Conservation (phyloP, 495 filamentous ascomycete species). For the Penicillium bialowiezense region DNA sequence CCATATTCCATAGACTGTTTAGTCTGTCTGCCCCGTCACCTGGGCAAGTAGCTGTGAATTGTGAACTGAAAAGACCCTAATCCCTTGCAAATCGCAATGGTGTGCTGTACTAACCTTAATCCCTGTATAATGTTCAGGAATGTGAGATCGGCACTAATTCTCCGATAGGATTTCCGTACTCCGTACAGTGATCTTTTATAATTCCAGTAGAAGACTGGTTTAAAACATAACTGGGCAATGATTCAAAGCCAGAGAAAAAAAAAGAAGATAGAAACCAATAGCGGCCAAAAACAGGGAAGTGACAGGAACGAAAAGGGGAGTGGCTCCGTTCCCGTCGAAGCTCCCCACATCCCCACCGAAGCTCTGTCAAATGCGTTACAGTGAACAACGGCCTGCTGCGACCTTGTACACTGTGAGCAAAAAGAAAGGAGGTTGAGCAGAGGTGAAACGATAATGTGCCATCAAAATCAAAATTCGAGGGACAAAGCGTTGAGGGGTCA, state of each 20-base stretch:
- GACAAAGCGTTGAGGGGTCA: conserved; percentile 13
- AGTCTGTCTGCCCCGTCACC: no score
- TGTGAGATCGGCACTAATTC: not conserved
- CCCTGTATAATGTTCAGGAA: not conserved
- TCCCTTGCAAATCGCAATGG: no score
- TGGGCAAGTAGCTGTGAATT: no score
- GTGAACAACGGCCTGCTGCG: not conserved
- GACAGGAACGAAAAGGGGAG: not conserved
- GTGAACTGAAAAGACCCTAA: no score
- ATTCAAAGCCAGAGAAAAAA: not conserved
- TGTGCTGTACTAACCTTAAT: no score
- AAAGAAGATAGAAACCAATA: not conserved
- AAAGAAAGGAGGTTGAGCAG: no score
- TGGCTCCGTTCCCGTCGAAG: conserved; percentile 4
- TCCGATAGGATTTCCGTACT: no score
- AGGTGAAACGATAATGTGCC: no score
- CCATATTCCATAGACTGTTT: no score
- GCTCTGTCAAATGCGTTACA: not conserved
- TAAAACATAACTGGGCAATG: no score
- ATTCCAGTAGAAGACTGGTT: no score
- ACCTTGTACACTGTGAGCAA: not conserved
- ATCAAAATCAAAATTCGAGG: not conserved
- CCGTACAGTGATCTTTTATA: no score
- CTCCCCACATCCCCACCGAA: conserved; percentile 6
- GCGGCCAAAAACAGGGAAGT: not conserved